Base-by-base conservation (phyloP, 768 basidiomycete genomes). In the Tulasnella sp. region DNA sequence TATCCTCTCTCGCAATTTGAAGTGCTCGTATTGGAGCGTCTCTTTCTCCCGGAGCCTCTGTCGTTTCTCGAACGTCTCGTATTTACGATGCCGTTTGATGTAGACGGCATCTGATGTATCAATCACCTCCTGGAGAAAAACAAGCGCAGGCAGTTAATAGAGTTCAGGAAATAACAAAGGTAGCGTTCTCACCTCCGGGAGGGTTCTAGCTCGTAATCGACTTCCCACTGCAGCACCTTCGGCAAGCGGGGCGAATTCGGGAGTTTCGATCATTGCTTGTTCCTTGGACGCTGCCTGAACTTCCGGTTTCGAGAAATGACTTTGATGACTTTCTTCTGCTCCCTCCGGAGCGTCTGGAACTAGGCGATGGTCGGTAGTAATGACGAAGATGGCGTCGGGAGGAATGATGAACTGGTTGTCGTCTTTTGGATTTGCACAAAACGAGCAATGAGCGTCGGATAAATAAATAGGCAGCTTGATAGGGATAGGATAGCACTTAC, bases 1-100 rank as follows among this genome's bases (percentile, higher is more conserved):
- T 77, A 96, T 91, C 42, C 94, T 89, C 80, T 94, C 91, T 82
- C 92, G 91, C 80, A 97, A 89, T 81, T 94, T 94, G 84, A 95
- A 94, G 79, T 94, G 93, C 81, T 96, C 94, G 79, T 94, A 91
- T 83, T 92, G 91, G 74, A 96, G 87, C 81, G 94, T 94, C 83
- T 97, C 94, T 83, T 94, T 94, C 83, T 96, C 94, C 74, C 94
- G 89, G 40, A 93, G 84, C 4, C 94, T 91, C 81, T 91, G 89
- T 9, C 93, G 88, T 81, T 93, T 93, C 83, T 96, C 95, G 77
- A 93, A 91, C 17, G 87, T 87, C 82, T 96, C 94, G 82, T 93
- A 95, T 81, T 93, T 94, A 72, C 90, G 87, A 83, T 97, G 94
- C 64, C 93, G 88, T 78, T 89, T 90, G 82, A 92, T 88, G 81